Evolutionary conservation across 257 asterid species (phyloP).

Genomic region (Capsicum chinense): DNA sequence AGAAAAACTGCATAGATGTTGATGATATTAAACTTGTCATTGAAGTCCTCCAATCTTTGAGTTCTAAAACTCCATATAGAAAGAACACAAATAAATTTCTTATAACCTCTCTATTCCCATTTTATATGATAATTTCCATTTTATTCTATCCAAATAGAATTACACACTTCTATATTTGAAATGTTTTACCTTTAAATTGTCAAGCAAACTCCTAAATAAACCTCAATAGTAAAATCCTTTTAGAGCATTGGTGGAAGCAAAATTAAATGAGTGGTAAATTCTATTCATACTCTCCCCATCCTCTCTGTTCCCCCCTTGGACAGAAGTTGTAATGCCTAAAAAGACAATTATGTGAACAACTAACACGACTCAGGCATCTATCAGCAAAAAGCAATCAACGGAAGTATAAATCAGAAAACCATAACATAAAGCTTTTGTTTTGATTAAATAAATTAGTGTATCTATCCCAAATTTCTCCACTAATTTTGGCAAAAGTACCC

Average conservation of each 20-base stretch:
- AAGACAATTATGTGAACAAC: not conserved
- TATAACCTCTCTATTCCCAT: not conserved
- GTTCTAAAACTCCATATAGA: too few species aligned
- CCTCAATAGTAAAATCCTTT: not conserved
- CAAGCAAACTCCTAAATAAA: too few species aligned
- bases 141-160: not conserved
- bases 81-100: not conserved
- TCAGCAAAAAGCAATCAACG: not conserved
- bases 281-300: not conserved
- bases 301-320: not conserved
- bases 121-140: not conserved
- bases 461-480: too few species aligned
- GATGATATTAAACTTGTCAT: not conserved
- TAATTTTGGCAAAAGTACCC: too few species aligned
- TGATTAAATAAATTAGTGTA: too few species aligned
- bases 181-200: too few species aligned
- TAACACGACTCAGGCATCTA: not conserved
- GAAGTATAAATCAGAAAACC: not conserved
- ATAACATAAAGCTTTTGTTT: not conserved
- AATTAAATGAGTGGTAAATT: not conserved
- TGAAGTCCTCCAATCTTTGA: not conserved
- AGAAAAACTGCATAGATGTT: slow-evolving; percentile 61
- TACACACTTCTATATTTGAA: not conserved
- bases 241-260: not conserved
- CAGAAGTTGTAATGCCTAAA: not conserved